Percentiles rank a stretch among this genome's conserved stretches.
Evolutionary conservation across 2,329 filamentous ascomycete genomes (phyloP).

Genomic region (Aspergillus sp.): DNA sequence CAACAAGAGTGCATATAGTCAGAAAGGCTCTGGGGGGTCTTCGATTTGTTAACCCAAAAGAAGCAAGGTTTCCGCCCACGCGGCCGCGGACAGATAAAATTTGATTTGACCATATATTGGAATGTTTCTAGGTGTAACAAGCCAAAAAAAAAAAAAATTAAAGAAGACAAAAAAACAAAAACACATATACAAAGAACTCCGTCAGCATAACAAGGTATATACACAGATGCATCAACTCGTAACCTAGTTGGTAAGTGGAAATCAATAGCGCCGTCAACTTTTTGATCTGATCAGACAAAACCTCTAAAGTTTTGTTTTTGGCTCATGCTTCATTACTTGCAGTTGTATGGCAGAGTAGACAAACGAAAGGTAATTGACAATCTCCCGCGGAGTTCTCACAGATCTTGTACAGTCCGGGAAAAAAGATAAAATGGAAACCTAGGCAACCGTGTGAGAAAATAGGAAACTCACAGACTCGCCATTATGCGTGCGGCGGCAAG

Average conservation of each 20-base stretch:
- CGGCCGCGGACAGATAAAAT: background rate
- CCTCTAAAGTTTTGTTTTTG: conserved; percentile 1
- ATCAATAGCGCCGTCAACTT: conserved; percentile 6
- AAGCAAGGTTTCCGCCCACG: background rate
- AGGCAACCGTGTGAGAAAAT: conserved; percentile 49
- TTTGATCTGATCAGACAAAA: conserved; percentile 2
- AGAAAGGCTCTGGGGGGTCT: too few species aligned
- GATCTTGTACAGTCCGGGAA: background rate
- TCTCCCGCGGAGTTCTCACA: background rate
- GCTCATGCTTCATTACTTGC: conserved; percentile 11
- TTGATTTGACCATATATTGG: background rate
- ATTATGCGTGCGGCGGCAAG: conserved; percentile 51
- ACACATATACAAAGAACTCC: conserved; percentile 2
- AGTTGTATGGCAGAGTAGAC: conserved; percentile 6
- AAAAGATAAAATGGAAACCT: conserved; percentile 11
- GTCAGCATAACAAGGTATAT: conserved; percentile 4
- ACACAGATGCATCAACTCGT: conserved; percentile 6
- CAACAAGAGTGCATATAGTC: too few species aligned
- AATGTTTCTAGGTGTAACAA: background rate
- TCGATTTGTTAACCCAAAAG: too few species aligned
- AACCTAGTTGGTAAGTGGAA: background rate
- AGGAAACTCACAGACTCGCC: conserved; percentile 54
- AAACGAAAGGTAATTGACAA: background rate
- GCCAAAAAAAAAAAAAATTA: background rate
- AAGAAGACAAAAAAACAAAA: too few species aligned